A percentile compares a stretch with the other conserved stretches of the same genome.
phyloP scores from a whole-genome alignment of 164 flowering plant species.

The Pachysandra terminalis region DNA sequence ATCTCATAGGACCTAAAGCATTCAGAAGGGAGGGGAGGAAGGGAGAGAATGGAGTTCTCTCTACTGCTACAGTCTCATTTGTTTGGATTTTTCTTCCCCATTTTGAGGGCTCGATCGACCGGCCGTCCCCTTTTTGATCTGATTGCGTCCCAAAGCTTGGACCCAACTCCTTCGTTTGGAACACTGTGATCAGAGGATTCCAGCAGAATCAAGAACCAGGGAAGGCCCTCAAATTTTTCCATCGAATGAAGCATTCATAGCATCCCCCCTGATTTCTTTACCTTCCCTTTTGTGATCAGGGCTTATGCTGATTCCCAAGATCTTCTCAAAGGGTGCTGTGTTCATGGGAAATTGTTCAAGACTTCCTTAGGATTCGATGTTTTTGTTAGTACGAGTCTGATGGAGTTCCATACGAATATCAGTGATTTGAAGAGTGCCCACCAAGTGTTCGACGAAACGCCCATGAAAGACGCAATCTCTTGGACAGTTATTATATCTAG shows the following conservation, averaged over 20 bases:
- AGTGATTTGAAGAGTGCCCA: constrained; percentile 15
- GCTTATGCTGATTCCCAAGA: constrained; percentile 30
- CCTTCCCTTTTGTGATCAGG: constrained; percentile 38
- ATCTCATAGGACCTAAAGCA: too few species aligned
- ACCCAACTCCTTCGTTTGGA: constrained; percentile 34
- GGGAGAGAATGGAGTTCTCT: too few species aligned
- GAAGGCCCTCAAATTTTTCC: constrained; percentile 24
- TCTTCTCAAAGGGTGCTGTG: constrained; percentile 20
- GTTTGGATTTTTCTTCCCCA: too few species aligned
- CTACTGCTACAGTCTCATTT: too few species aligned
- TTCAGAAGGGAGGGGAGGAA: too few species aligned
- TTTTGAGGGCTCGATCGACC: too few species aligned
- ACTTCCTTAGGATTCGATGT: constrained; percentile 24
- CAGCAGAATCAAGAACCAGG: constrained; percentile 28
- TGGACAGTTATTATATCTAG: constrained; percentile 26
- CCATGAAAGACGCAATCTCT: constrained; percentile 22
- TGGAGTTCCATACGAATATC: constrained; percentile 22
- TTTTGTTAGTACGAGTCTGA: constrained; percentile 26
- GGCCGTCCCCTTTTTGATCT: too few species aligned
- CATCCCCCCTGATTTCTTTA: constrained; percentile 33
- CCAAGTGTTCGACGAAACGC: constrained; percentile 23
- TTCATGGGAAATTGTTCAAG: constrained; percentile 29
- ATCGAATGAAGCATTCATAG: constrained; percentile 20
- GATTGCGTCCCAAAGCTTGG: too few species aligned
- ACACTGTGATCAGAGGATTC: constrained; percentile 34